Conservation (phyloP, 345 rosid species). For the Linum tenue region DNA sequence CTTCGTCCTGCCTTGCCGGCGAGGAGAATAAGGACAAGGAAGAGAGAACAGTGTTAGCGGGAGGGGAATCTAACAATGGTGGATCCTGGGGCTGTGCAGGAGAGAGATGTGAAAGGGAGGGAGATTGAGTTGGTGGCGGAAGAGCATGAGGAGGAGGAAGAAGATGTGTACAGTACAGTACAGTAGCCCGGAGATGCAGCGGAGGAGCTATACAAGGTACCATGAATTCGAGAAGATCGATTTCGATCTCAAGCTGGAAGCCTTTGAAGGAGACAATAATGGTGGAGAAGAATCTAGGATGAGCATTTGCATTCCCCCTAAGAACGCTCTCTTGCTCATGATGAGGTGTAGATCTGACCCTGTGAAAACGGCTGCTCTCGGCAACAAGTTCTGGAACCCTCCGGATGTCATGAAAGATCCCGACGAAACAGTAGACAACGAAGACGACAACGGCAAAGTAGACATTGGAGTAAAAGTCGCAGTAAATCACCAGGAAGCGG, state of each 20-base stretch:
- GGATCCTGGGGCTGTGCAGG: constrained; percentile 63
- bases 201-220: constrained; percentile 56
- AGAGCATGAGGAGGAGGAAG: constrained; percentile 24
- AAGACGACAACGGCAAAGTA: no score
- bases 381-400: constrained; percentile 59
- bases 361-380: constrained; percentile 79
- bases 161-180: constrained; percentile 17
- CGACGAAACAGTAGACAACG: no score
- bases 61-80: constrained; percentile 14
- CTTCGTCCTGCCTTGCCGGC: constrained; percentile 55
- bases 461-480: constrained; percentile 10
- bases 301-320: constrained; percentile 64
- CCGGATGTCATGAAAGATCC: constrained; percentile 28
- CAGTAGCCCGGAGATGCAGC: constrained; percentile 8
- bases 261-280: no score
- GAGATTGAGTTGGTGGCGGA: constrained; percentile 66
- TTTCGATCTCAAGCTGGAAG: constrained; percentile 15
- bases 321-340: constrained; percentile 73
- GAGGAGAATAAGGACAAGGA: constrained; percentile 15
- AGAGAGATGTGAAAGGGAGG: constrained; percentile 49
- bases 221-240: constrained; percentile 61
- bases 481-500: neutral
- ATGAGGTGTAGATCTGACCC: constrained; percentile 98
- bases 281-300: constrained; percentile 32
- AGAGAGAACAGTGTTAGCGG: constrained; percentile 13